phyloP scores from a whole-genome alignment of 805 yeast genomes.

The Hanseniaspora meyeri region DNA sequence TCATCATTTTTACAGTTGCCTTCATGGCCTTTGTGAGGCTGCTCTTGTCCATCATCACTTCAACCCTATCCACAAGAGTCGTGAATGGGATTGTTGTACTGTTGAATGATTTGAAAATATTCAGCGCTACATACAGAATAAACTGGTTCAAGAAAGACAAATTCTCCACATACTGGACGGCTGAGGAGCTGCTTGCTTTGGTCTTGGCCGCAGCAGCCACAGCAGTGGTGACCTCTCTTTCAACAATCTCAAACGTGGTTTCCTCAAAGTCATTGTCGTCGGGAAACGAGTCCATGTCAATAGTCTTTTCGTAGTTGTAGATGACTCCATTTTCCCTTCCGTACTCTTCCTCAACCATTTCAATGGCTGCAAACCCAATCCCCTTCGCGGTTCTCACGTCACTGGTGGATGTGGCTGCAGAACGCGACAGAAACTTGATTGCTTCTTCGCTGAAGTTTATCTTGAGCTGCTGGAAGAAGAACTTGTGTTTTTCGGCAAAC shows the following conservation, averaged over 20 bases:
- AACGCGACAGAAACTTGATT: conserved; percentile 79
- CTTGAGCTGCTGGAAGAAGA: conserved; percentile 24
- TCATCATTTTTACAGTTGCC: conserved; percentile 14
- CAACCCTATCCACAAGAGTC: conserved; percentile 67
- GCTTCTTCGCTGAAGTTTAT: conserved; percentile 51
- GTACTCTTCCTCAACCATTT: conserved; percentile 62
- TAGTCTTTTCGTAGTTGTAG: conserved; percentile 17
- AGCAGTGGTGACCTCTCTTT: conserved; percentile 42
- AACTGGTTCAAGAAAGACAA: conserved; percentile 62
- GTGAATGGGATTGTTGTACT: conserved; percentile 60
- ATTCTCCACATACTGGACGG: conserved; percentile 42
- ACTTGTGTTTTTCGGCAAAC: conserved; percentile 4
- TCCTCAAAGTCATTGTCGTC: conserved; percentile 12
- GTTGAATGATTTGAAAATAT: conserved; percentile 55
- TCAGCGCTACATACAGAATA: conserved; percentile 53
- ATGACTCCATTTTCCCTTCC: conserved; percentile 27
- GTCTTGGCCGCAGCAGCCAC: conserved; percentile 71
- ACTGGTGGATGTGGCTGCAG: conserved; percentile 92
- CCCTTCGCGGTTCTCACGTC: conserved; percentile 90
- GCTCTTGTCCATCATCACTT: conserved; percentile 37
- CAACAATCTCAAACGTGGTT: conserved; percentile 32
- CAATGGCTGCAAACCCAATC: conserved; percentile 80
- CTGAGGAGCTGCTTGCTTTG: conserved; percentile 68
- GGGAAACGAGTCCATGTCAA: conserved; percentile 14
- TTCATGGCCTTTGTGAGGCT: neutral